Percentiles rank a stretch among this genome's conserved stretches.
Conservation (phyloP, 768 basidiomycete species). For the Trametes sanguinea region DNA sequence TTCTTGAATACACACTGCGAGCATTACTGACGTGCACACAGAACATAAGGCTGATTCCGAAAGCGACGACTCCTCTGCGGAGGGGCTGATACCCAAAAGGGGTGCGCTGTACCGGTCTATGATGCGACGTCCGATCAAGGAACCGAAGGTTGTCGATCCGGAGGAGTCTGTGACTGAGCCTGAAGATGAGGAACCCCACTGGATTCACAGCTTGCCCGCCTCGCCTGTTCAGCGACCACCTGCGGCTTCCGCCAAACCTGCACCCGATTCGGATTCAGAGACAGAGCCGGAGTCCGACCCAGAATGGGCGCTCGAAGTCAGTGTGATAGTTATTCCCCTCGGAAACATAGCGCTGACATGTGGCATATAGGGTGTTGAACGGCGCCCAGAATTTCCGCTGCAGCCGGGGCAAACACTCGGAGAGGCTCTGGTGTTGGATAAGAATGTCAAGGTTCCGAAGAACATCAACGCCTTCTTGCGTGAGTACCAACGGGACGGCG, state of each 20-base stretch:
- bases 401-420: slow-evolving; percentile 42
- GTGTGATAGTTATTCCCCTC: neutral
- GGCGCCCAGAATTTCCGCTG: slow-evolving; percentile 59
- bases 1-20: too few species aligned
- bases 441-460: slow-evolving; percentile 54
- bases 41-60: slow-evolving; percentile 19
- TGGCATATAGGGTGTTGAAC: slow-evolving; percentile 38
- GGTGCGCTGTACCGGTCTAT: too few species aligned
- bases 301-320: slow-evolving; percentile 13
- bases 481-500: slow-evolving; percentile 87
- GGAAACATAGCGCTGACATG: neutral
- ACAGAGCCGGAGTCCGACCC: slow-evolving; percentile 48
- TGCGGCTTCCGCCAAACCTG: neutral
- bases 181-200: slow-evolving; percentile 36
- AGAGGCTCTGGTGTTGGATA: slow-evolving; percentile 55
- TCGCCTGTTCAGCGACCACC: neutral
- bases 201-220: neutral
- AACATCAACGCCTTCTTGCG: slow-evolving; percentile 86
- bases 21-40: neutral
- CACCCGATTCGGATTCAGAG: slow-evolving; percentile 19
- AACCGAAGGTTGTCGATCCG: neutral
- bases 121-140: too few species aligned
- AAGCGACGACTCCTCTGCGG: too few species aligned
- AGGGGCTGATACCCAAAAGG: too few species aligned
- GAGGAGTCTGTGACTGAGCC: slow-evolving; percentile 44